A percentile compares a stretch with the other conserved stretches of the same genome.
These are phyloP conservation scores for Kwoniella botswanensis DNA, from an alignment of 768 basidiomycete species.

Conservation along the genomic window DNA sequence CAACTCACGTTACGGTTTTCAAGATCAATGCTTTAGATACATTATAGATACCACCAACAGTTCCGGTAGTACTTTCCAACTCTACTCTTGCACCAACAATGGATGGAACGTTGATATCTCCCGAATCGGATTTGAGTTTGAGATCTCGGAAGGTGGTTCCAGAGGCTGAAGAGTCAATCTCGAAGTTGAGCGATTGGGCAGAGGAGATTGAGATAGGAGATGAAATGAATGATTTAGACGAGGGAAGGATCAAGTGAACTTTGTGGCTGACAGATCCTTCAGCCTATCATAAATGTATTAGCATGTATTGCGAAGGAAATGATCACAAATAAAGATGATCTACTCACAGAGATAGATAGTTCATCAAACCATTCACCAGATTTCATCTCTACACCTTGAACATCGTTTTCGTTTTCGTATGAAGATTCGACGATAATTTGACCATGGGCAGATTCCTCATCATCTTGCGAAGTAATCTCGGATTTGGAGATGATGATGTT, in stretches of 20 bases:
- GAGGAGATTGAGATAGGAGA: conserved; percentile 25
- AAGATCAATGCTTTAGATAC: conserved; percentile 35
- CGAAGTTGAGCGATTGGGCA: conserved; percentile 17
- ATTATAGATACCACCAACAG: conserved; percentile 41
- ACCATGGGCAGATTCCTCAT: not conserved
- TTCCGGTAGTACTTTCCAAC: conserved; percentile 26
- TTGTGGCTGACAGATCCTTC: conserved; percentile 14
- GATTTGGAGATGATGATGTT: conserved; percentile 29
- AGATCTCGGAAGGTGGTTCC: conserved; percentile 26
- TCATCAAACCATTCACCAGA: conserved; percentile 11
- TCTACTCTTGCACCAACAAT: conserved; percentile 22
- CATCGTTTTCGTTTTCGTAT: conserved; percentile 15
- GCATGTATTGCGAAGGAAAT: not conserved
- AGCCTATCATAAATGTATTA: conserved; percentile 7
- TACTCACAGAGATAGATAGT: conserved; percentile 26
- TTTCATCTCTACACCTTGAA: conserved; percentile 19
- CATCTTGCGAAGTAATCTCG: not conserved
- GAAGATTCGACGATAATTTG: conserved; percentile 38
- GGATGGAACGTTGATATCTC: conserved; percentile 25
- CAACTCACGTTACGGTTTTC: conserved; percentile 28
- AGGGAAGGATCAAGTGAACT: conserved; percentile 31
- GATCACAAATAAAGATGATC: not conserved
- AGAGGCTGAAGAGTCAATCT: conserved; percentile 26
- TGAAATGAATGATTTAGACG: conserved; percentile 6
- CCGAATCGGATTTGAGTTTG: conserved; percentile 23